Evolutionary conservation across 202 grass and related monocot species (phyloP).

Genomic region (Zoysia matrella): DNA sequence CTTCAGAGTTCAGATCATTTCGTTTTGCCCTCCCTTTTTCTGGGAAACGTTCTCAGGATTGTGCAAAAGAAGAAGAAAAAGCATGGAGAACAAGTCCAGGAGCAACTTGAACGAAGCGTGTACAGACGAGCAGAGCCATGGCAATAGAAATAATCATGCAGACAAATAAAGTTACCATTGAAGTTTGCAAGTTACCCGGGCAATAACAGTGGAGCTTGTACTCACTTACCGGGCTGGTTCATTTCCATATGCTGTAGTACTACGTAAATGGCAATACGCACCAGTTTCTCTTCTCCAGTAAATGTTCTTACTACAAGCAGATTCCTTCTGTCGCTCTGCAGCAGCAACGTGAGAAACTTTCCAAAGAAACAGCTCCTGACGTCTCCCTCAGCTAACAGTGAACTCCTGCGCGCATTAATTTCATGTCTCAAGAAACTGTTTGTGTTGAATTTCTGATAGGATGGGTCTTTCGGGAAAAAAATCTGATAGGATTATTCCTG

Average conservation of each 20-base stretch:
- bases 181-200: too few species aligned
- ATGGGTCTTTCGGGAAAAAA: background rate
- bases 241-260: background rate
- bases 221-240: too few species aligned
- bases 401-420: constrained; percentile 48
- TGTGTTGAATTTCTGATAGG: constrained; percentile 56
- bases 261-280: background rate
- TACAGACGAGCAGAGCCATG: too few species aligned
- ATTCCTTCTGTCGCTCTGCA: background rate
- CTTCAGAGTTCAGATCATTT: too few species aligned
- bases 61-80: too few species aligned
- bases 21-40: too few species aligned
- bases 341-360: background rate
- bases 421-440: constrained; percentile 67
- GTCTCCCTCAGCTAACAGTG: constrained; percentile 52
- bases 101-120: too few species aligned
- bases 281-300: background rate
- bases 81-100: too few species aligned
- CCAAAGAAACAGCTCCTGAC: background rate
- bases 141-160: background rate
- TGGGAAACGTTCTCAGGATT: too few species aligned
- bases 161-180: background rate
- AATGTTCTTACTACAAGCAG: background rate
- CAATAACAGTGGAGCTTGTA: too few species aligned
- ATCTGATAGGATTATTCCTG: background rate